Evolutionary conservation across 805 yeast species (phyloP).

Genomic region (Kodamaea hsintzibuensis): DNA sequence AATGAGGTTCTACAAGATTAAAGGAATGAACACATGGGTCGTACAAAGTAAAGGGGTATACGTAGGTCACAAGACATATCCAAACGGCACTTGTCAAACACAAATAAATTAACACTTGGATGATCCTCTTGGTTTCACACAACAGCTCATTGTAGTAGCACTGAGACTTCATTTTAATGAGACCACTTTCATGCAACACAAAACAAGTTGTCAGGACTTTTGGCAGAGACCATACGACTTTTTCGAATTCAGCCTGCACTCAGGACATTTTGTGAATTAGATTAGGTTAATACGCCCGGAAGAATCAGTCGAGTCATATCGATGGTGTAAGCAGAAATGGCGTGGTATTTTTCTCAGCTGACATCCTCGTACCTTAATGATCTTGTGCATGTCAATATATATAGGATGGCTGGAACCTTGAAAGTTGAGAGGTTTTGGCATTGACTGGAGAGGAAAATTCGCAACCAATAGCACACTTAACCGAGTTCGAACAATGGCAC

Average conservation of each 20-base stretch:
- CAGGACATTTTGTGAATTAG: neutral
- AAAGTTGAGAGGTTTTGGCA: neutral
- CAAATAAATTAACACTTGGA: neutral
- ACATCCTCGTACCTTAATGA: neutral
- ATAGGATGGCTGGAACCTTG: neutral
- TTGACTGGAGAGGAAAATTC: neutral
- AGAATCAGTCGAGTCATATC: neutral
- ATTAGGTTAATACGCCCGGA: neutral
- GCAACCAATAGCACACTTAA: constrained; percentile 7
- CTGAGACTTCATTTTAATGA: too few relatives aligned
- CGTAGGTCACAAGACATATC: too few relatives aligned
- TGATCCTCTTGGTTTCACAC: neutral
- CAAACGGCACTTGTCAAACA: too few relatives aligned
- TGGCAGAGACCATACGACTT: neutral
- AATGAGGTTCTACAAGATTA: too few relatives aligned
- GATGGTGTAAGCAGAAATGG: neutral
- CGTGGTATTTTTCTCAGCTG: constrained; percentile 1
- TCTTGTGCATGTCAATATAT: neutral
- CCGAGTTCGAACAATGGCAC: constrained; percentile 31
- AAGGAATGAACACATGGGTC: too few relatives aligned
- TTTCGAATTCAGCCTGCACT: neutral
- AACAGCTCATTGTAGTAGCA: neutral
- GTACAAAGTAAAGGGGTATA: too few relatives aligned
- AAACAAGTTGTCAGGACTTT: neutral
- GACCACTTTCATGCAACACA: neutral